Conservation (phyloP, 306 rosid genomes). For the Dryas octopetala region DNA sequence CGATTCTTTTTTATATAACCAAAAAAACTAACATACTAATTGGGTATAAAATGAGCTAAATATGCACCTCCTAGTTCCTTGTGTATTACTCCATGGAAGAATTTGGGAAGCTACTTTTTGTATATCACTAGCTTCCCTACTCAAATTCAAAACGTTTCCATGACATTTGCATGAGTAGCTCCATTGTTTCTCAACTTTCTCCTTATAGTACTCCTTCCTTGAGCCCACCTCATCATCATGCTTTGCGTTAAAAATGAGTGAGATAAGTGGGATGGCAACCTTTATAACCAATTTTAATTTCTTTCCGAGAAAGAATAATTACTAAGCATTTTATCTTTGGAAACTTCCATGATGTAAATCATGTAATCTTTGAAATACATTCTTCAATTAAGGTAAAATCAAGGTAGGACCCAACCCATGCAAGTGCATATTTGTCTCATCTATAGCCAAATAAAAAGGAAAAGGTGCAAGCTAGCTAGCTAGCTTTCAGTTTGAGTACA, state of each 20-base stretch:
- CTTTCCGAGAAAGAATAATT: not conserved
- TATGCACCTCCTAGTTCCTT: too few relatives aligned
- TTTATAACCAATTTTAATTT: constrained; percentile 6
- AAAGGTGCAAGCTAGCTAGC: too few relatives aligned
- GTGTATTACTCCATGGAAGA: too few relatives aligned
- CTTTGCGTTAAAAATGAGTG: constrained; percentile 16
- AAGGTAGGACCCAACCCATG: not conserved
- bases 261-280: constrained; percentile 14
- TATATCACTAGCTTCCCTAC: not conserved
- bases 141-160: not conserved
- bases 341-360: not conserved
- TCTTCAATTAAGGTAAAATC: not conserved
- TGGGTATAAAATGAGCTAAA: too few relatives aligned
- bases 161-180: constrained; percentile 13
- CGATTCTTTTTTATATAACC: too few relatives aligned
- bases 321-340: not conserved
- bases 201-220: not conserved
- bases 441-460: not conserved
- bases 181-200: not conserved
- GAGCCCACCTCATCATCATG: not conserved
- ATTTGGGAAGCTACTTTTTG: too few relatives aligned
- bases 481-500: not conserved
- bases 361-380: not conserved
- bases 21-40: too few relatives aligned
- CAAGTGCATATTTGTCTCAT: not conserved